Percentiles rank a stretch among this genome's conserved stretches.
phyloP scores from a whole-genome alignment of 148 eudicot genomes.

The Agrostemma githago region DNA sequence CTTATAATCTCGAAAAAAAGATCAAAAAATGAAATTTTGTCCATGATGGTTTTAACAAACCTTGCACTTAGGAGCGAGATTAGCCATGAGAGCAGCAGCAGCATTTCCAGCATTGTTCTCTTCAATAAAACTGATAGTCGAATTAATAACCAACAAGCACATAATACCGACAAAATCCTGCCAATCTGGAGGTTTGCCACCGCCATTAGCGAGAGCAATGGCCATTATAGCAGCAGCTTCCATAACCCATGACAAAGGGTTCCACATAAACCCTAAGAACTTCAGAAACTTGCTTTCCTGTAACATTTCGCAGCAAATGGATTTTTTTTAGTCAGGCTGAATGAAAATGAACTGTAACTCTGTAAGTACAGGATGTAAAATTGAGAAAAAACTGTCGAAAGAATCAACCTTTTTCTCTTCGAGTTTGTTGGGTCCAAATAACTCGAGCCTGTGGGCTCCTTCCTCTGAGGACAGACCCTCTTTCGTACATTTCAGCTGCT shows the following conservation, averaged over 20 bases:
- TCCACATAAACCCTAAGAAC: conserved; percentile 98
- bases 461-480: conserved; percentile 71
- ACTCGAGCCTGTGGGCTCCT: conserved; percentile 71
- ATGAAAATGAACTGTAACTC: neutral
- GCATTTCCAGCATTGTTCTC: conserved; percentile 98
- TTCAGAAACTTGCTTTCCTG: conserved; percentile 95
- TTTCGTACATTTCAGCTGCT: conserved; percentile 77
- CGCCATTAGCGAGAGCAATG: conserved; percentile 85
- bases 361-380: too few relatives aligned
- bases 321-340: neutral
- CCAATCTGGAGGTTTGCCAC: conserved; percentile 87
- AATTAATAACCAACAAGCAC: conserved; percentile 82
- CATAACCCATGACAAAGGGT: conserved; percentile 98
- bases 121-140: conserved; percentile 91
- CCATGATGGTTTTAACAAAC: conserved; percentile 21
- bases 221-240: conserved; percentile 97
- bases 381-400: neutral
- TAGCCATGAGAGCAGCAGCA: conserved; percentile 99
- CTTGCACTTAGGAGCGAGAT: conserved; percentile 97
- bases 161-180: conserved; percentile 89
- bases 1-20: too few relatives aligned
- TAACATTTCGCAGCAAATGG: conserved; percentile 6
- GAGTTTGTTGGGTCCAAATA: conserved; percentile 88
- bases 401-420: conserved; percentile 76
- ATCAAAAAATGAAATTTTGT: neutral